Evolutionary conservation across 1,284 basidiomycete species (phyloP).

Genomic region (Ganoderma boninense): DNA sequence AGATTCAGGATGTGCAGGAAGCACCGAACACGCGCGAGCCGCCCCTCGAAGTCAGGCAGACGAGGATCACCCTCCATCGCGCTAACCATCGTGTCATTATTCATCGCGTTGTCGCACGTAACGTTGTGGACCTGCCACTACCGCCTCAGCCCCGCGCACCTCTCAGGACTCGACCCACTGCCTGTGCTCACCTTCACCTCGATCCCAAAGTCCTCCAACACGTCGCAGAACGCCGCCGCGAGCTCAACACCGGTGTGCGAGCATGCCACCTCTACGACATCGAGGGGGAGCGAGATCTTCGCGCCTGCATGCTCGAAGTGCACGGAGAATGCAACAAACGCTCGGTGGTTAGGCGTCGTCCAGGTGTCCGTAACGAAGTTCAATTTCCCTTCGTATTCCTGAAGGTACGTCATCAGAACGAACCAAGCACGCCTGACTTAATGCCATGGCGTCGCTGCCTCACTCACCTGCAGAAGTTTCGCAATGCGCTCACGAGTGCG

Average conservation of each 20-base stretch:
- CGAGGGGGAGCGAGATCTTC: conserved; percentile 28
- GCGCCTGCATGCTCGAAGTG: conserved; percentile 19
- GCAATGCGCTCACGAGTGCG: conserved; percentile 7
- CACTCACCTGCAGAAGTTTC: conserved; percentile 14
- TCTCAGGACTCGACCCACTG: no score
- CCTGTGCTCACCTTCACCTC: conserved; percentile 46
- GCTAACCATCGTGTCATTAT: background rate
- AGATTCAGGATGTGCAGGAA: background rate
- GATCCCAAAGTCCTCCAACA: conserved; percentile 44
- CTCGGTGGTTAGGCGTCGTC: conserved; percentile 23
- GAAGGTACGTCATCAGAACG: no score
- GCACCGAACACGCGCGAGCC: background rate
- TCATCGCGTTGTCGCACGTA: background rate
- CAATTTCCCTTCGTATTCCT: conserved; percentile 14
- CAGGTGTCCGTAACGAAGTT: conserved; percentile 18
- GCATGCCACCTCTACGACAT: conserved; percentile 40
- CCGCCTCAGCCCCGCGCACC: no score
- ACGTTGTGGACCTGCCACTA: background rate
- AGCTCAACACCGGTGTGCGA: conserved; percentile 40
- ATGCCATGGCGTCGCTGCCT: no score
- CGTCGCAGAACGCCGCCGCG: conserved; percentile 35
- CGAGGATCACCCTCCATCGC: background rate
- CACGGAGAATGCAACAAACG: conserved; percentile 14
- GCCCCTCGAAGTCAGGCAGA: background rate
- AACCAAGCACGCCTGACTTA: no score